Evolutionary conservation across 371 early-diverging fungal genomes (phyloP).

Genomic region (Sanchytrium tribonematis): DNA sequence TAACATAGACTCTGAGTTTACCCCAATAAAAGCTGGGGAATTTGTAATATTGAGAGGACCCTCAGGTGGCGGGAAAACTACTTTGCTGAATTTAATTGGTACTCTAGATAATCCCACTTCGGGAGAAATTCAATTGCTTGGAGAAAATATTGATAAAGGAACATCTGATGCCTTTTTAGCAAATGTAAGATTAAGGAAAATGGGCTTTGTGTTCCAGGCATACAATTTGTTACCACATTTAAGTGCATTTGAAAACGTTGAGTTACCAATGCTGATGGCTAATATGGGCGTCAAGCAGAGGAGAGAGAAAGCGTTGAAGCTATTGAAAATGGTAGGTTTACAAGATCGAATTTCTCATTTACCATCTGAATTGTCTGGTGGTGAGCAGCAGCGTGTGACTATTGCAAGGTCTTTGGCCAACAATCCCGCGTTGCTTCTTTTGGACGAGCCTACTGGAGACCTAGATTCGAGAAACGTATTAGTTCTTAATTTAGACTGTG

Average conservation of each 20-base stretch:
- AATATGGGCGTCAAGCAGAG: slow-evolving; percentile 5
- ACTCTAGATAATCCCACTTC: slow-evolving; percentile 10
- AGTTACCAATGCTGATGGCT: slow-evolving; percentile 12
- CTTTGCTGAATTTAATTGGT: slow-evolving; percentile 10
- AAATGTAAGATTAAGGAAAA: slow-evolving; percentile 9
- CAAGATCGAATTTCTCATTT: slow-evolving; percentile 11
- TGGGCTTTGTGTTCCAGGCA: slow-evolving; percentile 13
- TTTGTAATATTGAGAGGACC: slow-evolving; percentile 12
- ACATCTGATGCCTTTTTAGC: slow-evolving; percentile 8
- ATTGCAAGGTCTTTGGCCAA: slow-evolving; percentile 13
- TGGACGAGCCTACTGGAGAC: slow-evolving; percentile 21
- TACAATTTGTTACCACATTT: slow-evolving; percentile 11
- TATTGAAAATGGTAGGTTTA: slow-evolving; percentile 8
- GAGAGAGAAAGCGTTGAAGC: slow-evolving; percentile 6
- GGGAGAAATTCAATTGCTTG: slow-evolving; percentile 11
- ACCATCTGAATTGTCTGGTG: slow-evolving; percentile 13
- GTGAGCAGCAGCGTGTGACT: slow-evolving; percentile 13
- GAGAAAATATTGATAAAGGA: slow-evolving; percentile 5
- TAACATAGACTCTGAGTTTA: slow-evolving; percentile 6
- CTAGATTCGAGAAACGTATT: slow-evolving; percentile 8
- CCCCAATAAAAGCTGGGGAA: slow-evolving; percentile 10
- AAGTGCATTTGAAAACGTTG: slow-evolving; percentile 13
- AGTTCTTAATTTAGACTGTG: slow-evolving; percentile 6
- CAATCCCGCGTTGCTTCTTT: slow-evolving; percentile 12
- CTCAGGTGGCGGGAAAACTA: slow-evolving; percentile 7